Percentiles rank a stretch among this genome's conserved stretches.
Evolutionary conservation across 768 basidiomycete genomes (phyloP).

Genomic region (Coprinellus aureogranulatus): DNA sequence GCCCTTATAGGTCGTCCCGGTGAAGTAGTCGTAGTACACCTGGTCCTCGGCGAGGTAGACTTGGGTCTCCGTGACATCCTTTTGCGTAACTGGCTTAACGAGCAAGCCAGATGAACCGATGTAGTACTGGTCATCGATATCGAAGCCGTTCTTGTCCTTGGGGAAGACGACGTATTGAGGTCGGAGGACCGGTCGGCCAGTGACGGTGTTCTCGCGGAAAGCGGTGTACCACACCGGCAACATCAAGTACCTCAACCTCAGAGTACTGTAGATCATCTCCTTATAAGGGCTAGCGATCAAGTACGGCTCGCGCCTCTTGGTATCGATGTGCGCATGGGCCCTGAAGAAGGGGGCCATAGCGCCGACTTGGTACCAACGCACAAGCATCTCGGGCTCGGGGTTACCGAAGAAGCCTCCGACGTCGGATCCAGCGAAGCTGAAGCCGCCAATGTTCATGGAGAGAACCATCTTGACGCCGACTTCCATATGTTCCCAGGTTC

Average conservation of each 20-base stretch:
- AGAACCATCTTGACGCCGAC: slow-evolving; percentile 93
- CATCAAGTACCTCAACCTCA: slow-evolving; percentile 82
- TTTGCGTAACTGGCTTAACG: slow-evolving; percentile 83
- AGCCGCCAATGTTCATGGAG: slow-evolving; percentile 82
- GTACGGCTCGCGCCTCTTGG: slow-evolving; percentile 95
- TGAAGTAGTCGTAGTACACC: slow-evolving; percentile 95
- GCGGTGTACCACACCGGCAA: slow-evolving; percentile 97
- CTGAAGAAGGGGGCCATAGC: slow-evolving; percentile 97
- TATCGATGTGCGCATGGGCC: slow-evolving; percentile 97
- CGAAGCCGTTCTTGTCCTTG: slow-evolving; percentile 79
- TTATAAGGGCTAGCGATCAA: slow-evolving; percentile 88
- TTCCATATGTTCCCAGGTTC: slow-evolving; percentile 97
- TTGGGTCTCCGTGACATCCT: slow-evolving; percentile 63
- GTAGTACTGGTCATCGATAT: slow-evolving; percentile 92
- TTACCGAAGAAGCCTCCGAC: slow-evolving; percentile 99
- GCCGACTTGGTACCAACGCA: slow-evolving; percentile 96
- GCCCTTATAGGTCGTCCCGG: slow-evolving; percentile 65
- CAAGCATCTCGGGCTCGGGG: slow-evolving; percentile 90
- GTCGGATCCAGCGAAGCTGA: slow-evolving; percentile 91
- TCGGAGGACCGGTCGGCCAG: slow-evolving; percentile 79
- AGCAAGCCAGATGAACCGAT: slow-evolving; percentile 85
- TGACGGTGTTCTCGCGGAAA: slow-evolving; percentile 82
- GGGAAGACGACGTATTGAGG: slow-evolving; percentile 98
- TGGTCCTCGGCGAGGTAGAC: slow-evolving; percentile 89
- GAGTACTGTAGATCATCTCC: slow-evolving; percentile 70